Conservation (phyloP, 352 stramenopile species). For the Peronospora belbahrii region DNA sequence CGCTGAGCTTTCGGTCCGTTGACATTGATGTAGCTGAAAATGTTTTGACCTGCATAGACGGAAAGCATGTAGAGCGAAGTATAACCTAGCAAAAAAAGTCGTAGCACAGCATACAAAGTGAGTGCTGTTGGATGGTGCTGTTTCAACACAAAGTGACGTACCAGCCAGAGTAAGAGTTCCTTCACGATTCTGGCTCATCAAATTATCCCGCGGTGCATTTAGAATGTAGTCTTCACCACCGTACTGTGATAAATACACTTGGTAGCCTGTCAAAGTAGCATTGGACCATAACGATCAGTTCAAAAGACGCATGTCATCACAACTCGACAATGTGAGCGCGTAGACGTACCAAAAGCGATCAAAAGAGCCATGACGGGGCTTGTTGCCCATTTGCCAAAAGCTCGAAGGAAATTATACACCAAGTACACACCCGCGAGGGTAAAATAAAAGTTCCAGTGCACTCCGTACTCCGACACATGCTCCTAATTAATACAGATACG, state of each 20-base stretch:
- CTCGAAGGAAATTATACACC: constrained; percentile 47
- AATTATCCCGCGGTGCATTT: constrained; percentile 49
- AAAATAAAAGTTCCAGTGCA: constrained; percentile 99
- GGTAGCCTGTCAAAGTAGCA: constrained; percentile 38
- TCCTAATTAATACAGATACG: constrained; percentile 41
- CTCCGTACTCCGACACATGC: constrained; percentile 97
- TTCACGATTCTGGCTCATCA: constrained; percentile 93
- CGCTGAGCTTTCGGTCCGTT: constrained; percentile 50
- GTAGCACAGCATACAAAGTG: background rate
- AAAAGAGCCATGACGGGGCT: constrained; percentile 35
- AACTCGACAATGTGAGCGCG: background rate
- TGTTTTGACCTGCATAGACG: constrained; percentile 46
- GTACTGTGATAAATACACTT: constrained; percentile 77
- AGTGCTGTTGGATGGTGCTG: too few relatives aligned
- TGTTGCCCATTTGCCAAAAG: constrained; percentile 39
- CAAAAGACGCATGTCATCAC: background rate
- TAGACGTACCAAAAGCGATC: constrained; percentile 32
- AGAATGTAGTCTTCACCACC: constrained; percentile 74
- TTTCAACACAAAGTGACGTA: constrained; percentile 9
- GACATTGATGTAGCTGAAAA: constrained; percentile 60
- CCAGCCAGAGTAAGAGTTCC: constrained; percentile 88
- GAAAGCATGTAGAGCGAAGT: constrained; percentile 82
- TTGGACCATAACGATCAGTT: background rate
- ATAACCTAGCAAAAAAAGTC: constrained; percentile 85
- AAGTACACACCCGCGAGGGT: constrained; percentile 87